phyloP scores from a whole-genome alignment of 2,329 filamentous ascomycete species.

The Trichoderma atroviride region DNA sequence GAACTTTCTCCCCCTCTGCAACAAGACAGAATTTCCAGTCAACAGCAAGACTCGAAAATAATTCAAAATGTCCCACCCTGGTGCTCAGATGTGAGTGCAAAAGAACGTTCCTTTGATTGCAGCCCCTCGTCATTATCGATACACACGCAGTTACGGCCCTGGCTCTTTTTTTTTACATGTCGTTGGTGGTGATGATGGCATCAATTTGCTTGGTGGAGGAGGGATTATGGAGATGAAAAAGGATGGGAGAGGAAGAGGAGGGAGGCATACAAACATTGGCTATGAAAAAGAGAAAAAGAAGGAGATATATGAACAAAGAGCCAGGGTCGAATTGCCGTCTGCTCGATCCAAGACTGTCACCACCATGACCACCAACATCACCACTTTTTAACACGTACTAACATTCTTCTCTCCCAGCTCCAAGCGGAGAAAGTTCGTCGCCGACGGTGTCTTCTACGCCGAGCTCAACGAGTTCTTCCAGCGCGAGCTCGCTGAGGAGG shows the following conservation, averaged over 20 bases:
- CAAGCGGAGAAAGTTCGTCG: conserved; percentile 93
- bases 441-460: conserved; percentile 99
- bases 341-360: not conserved
- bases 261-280: not conserved
- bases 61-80: conserved; percentile 63
- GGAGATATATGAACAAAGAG: not conserved
- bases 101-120: not conserved
- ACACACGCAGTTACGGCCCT: not conserved
- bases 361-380: not conserved
- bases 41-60: conserved; percentile 30
- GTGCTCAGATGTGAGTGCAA: conserved; percentile 62
- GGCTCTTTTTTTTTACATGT: not conserved
- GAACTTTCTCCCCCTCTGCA: conserved; percentile 27
- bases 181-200: conserved; percentile 13
- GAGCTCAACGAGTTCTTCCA: conserved; percentile 99
- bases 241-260: not conserved
- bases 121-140: conserved; percentile 25
- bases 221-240: not conserved
- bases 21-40: conserved; percentile 32
- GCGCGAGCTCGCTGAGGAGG: conserved; percentile 99
- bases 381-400: not conserved
- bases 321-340: not conserved
- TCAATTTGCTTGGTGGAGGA: not conserved
- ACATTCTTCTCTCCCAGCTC: conserved; percentile 57
- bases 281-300: not conserved